phyloP scores from a whole-genome alignment of 1,284 basidiomycete genomes.

The Microbotryum silenes-acaulis region DNA sequence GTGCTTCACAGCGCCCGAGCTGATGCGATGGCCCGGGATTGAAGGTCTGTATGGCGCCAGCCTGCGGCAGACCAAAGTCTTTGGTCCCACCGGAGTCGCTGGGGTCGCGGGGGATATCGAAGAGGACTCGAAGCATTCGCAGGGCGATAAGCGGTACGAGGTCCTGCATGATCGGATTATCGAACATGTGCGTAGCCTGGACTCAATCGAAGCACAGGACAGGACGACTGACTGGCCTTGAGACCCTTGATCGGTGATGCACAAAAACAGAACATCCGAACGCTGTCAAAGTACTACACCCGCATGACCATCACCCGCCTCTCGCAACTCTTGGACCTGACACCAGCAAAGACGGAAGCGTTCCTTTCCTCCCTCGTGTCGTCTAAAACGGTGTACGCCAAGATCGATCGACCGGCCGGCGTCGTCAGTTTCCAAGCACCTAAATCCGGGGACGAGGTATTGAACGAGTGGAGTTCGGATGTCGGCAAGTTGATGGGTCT shows the following conservation, averaged over 20 bases:
- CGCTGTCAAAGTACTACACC: conserved; percentile 89
- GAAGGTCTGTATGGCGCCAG: conserved; percentile 79
- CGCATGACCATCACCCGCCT: conserved; percentile 79
- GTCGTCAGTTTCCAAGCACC: conserved; percentile 66
- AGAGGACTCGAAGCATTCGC: conserved; percentile 34
- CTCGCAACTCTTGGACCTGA: conserved; percentile 79
- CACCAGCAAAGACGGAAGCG: conserved; percentile 71
- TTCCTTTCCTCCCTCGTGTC: conserved; percentile 82
- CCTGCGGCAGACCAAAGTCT: conserved; percentile 71
- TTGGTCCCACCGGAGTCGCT: conserved; percentile 42
- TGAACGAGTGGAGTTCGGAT: conserved; percentile 96
- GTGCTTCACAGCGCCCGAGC: conserved; percentile 88
- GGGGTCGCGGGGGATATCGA: conserved; percentile 34
- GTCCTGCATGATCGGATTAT: conserved; percentile 92
- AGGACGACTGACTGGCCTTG: conserved; percentile 5
- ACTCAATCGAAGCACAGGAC: background rate
- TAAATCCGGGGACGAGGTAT: conserved; percentile 69
- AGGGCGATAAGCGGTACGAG: conserved; percentile 76
- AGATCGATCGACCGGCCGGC: conserved; percentile 84
- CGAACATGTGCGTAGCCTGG: conserved; percentile 68
- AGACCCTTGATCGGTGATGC: background rate
- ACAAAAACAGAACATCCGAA: conserved; percentile 75
- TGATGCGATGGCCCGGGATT: conserved; percentile 99
- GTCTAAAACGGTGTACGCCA: conserved; percentile 83
- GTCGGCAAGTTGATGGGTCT: conserved; percentile 67